These are phyloP conservation scores for Russula brevipes DNA, from an alignment of 768 basidiomycete species.

Conservation along the genomic window DNA sequence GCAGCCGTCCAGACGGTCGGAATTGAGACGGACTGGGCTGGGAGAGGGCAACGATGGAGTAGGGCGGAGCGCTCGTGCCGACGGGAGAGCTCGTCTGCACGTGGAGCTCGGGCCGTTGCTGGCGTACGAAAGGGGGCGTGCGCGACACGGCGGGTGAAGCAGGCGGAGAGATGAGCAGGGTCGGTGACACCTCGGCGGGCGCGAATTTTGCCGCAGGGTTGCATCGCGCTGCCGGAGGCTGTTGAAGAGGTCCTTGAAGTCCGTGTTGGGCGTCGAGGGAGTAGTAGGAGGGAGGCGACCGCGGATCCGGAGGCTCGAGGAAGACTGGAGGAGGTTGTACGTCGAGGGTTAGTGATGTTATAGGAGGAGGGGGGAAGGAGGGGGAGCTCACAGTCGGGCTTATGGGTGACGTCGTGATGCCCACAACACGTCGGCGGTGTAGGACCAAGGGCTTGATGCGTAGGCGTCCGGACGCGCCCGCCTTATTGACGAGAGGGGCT, in stretches of 20 bases:
- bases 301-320: conserved; percentile 12
- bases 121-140: conserved; percentile 23
- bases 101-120: conserved; percentile 14
- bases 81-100: conserved; percentile 19
- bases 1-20: conserved; percentile 15
- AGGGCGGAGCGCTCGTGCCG: conserved; percentile 16
- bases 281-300: conserved; percentile 15
- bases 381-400: conserved; percentile 11
- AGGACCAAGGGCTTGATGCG: conserved; percentile 9
- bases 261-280: conserved; percentile 15
- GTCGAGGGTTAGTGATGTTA: background rate
- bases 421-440: conserved; percentile 18
- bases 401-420: background rate
- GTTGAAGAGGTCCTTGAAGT: conserved; percentile 21
- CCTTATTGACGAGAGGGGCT: conserved; percentile 5
- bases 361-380: background rate
- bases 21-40: conserved; percentile 1
- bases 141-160: conserved; percentile 27
- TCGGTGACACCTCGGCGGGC: background rate
- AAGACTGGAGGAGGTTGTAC: background rate
- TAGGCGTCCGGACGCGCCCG: conserved; percentile 12
- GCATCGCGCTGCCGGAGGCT: conserved; percentile 7
- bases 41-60: conserved; percentile 13
- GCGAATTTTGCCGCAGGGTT: background rate
- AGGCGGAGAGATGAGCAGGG: conserved; percentile 2